Evolutionary conservation across 805 yeast genomes (phyloP).

Genomic region (Blastobotrys chiropterorum): DNA sequence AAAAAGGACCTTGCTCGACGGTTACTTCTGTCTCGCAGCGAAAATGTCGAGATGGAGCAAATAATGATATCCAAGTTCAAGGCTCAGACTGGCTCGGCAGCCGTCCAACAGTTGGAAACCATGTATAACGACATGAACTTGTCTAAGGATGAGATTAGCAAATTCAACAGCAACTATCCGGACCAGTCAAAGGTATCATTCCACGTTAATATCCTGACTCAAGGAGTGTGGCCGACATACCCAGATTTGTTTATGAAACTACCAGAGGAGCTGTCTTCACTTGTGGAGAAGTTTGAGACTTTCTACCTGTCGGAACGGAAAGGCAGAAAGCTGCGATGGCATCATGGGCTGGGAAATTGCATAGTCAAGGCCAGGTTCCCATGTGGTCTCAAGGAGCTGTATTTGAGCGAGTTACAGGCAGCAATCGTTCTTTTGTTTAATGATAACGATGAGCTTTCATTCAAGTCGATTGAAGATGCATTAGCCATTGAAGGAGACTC

Average conservation of each 20-base stretch:
- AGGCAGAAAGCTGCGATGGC: slow-evolving; percentile 23
- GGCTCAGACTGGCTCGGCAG: slow-evolving; percentile 81
- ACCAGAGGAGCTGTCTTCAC: slow-evolving; percentile 23
- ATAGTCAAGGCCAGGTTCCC: slow-evolving; percentile 25
- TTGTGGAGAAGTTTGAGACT: slow-evolving; percentile 20
- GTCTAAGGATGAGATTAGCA: slow-evolving; percentile 58
- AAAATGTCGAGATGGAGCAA: slow-evolving; percentile 75
- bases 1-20: slow-evolving; percentile 83
- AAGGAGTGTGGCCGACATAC: slow-evolving; percentile 29
- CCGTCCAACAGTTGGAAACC: slow-evolving; percentile 83
- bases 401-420: slow-evolving; percentile 25
- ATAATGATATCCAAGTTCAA: slow-evolving; percentile 73
- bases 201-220: slow-evolving; percentile 24
- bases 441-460: slow-evolving; percentile 14
- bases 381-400: slow-evolving; percentile 27
- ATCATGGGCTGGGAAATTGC: slow-evolving; percentile 27
- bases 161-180: slow-evolving; percentile 37
- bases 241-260: slow-evolving; percentile 22
- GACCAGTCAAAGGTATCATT: slow-evolving; percentile 5
- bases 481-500: slow-evolving; percentile 15
- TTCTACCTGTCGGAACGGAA: slow-evolving; percentile 17
- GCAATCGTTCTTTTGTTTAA: slow-evolving; percentile 26
- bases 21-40: slow-evolving; percentile 74
- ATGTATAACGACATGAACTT: slow-evolving; percentile 91
- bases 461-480: slow-evolving; percentile 15